These are phyloP conservation scores for Lavandula angustifolia DNA, from an alignment of 257 asterid species.

Conservation along the genomic window DNA sequence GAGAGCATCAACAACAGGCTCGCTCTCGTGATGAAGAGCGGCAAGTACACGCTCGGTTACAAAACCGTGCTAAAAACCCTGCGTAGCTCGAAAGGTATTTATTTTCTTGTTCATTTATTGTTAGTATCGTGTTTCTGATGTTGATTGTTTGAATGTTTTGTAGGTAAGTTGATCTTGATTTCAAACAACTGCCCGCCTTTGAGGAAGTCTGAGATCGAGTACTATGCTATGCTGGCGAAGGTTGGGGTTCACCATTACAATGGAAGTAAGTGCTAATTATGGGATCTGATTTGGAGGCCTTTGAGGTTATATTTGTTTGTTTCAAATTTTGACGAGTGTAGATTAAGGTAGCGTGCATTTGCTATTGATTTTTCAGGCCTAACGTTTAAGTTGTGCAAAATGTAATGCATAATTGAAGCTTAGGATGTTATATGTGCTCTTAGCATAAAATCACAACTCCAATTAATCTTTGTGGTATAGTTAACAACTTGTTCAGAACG, in stretches of 20 bases:
- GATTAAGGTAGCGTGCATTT: not conserved
- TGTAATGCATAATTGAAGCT: not conserved
- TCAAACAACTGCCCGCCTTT: conserved; percentile 86
- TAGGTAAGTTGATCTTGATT: conserved; percentile 48
- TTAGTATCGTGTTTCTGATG: not conserved
- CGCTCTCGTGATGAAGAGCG: conserved; percentile 84
- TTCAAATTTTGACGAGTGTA: not conserved
- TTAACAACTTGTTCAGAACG: not conserved
- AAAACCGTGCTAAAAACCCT: conserved; percentile 61
- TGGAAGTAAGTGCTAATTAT: conserved; percentile 53
- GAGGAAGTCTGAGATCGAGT: conserved; percentile 85
- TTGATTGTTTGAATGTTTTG: not conserved
- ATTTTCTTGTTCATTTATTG: not conserved
- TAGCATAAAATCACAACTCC: not conserved
- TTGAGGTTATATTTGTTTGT: not conserved
- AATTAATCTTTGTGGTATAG: too few relatives aligned
- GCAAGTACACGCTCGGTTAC: conserved; percentile 65
- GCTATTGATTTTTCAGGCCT: not conserved
- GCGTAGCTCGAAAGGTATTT: conserved; percentile 55
- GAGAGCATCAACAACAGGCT: conserved; percentile 85
- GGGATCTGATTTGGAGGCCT: not conserved
- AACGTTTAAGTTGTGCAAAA: not conserved
- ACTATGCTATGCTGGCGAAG: conserved; percentile 74
- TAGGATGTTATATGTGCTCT: not conserved
- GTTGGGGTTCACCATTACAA: conserved; percentile 75